Percentiles rank a stretch among this genome's conserved stretches.
Evolutionary conservation across 257 asterid species (phyloP).

Genomic region (Primulina huaijiensis): DNA sequence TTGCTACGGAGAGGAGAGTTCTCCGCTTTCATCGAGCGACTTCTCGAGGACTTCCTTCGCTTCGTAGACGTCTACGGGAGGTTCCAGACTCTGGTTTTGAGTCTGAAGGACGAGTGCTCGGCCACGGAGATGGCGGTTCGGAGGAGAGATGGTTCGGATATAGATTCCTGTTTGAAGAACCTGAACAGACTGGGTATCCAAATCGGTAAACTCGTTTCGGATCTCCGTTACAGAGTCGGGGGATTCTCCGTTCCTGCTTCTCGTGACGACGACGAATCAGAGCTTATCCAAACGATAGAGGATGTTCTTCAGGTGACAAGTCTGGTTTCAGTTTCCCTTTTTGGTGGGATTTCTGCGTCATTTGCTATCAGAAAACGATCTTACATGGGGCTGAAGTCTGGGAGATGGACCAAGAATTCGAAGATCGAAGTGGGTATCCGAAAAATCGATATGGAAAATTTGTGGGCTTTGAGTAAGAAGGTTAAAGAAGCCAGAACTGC

Average conservation of each 20-base stretch:
- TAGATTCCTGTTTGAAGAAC: too few relatives aligned
- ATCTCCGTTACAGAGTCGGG: background rate
- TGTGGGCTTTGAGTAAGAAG: conserved; percentile 36
- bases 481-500: conserved; percentile 49
- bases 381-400: background rate
- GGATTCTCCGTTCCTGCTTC: background rate
- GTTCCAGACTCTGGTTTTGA: background rate
- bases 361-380: background rate
- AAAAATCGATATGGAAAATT: conserved; percentile 42
- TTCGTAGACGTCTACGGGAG: background rate
- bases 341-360: background rate
- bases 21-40: background rate
- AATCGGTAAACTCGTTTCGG: background rate
- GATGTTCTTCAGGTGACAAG: background rate
- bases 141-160: too few relatives aligned
- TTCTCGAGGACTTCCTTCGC: background rate
- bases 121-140: too few relatives aligned
- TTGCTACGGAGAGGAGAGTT: conserved; percentile 23
- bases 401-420: background rate
- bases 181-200: background rate
- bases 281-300: background rate
- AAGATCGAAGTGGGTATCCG: conserved; percentile 38
- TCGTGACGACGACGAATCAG: background rate
- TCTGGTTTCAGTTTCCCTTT: background rate
- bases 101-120: background rate